Evolutionary conservation across 2,329 filamentous ascomycete genomes (phyloP).

Genomic region (Trichoderma gracile): DNA sequence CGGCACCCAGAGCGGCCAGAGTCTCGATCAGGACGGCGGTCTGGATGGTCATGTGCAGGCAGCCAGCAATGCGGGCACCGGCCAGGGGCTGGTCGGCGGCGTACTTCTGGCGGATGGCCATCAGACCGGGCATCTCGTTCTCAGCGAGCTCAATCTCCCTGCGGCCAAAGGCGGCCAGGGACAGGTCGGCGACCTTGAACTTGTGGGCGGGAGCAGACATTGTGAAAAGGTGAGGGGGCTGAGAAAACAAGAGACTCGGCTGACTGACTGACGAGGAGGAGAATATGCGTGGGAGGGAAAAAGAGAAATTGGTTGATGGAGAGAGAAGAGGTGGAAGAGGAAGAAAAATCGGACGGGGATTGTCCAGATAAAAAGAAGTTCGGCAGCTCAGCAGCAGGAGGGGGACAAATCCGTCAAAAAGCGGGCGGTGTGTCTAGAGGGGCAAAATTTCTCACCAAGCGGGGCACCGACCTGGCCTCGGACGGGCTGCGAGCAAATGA

Average conservation of each 20-base stretch:
- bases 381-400: background rate
- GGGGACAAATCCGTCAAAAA: constrained; percentile 25
- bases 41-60: constrained; percentile 99
- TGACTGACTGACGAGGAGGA: background rate
- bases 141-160: constrained; percentile 99
- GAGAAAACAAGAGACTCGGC: constrained; percentile 29
- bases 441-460: constrained; percentile 33
- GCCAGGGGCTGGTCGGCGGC: constrained; percentile 88
- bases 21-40: constrained; percentile 99
- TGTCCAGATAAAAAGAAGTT: constrained; percentile 13
- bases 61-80: constrained; percentile 94
- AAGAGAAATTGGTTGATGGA: constrained; percentile 26
- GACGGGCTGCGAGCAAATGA: constrained; percentile 4
- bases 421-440: constrained; percentile 37
- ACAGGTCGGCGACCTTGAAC: constrained; percentile 99
- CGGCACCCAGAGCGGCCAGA: constrained; percentile 87
- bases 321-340: constrained; percentile 30
- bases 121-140: constrained; percentile 95
- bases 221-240: constrained; percentile 33
- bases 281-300: background rate
- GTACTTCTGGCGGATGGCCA: constrained; percentile 92
- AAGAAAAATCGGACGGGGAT: constrained; percentile 16
- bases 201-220: constrained; percentile 82
- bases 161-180: constrained; percentile 95
- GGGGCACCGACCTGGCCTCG: constrained; percentile 22